Evolutionary conservation across 163 green algal species (phyloP).

Genomic region (Scenedesmus sp.): DNA sequence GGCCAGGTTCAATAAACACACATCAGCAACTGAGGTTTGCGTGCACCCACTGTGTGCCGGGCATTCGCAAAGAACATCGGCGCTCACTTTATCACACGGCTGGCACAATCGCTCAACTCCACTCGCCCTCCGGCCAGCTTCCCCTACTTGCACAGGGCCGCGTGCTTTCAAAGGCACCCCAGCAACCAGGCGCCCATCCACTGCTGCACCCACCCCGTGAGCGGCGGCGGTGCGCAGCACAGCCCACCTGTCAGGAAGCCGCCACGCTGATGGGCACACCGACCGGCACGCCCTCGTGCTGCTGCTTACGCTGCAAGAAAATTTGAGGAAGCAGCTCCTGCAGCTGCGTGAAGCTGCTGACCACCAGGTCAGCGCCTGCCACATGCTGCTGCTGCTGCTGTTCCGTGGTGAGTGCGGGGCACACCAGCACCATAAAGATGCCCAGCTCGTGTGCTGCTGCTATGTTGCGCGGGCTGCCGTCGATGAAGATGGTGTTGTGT

Average conservation of each 20-base stretch:
- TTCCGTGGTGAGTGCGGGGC: constrained; percentile 4
- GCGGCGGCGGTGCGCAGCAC: no score
- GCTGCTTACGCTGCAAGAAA: neutral
- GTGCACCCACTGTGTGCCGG: neutral
- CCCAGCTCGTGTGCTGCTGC: constrained; percentile 62
- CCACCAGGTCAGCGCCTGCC: constrained; percentile 29
- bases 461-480: constrained; percentile 82
- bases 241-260: neutral
- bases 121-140: no score
- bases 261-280: neutral
- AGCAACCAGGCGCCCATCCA: no score
- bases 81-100: no score
- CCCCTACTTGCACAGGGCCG: no score
- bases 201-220: no score
- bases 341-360: constrained; percentile 35
- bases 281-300: neutral
- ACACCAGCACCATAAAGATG: constrained; percentile 74
- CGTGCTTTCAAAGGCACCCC: no score
- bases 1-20: no score
- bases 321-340: constrained; percentile 36
- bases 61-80: neutral
- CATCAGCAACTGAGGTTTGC: neutral
- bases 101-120: no score
- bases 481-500: constrained; percentile 68
- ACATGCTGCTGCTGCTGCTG: constrained; percentile 36